phyloP scores from a whole-genome alignment of 2,329 filamentous ascomycete genomes.

The Paramyrothecium roridum region DNA sequence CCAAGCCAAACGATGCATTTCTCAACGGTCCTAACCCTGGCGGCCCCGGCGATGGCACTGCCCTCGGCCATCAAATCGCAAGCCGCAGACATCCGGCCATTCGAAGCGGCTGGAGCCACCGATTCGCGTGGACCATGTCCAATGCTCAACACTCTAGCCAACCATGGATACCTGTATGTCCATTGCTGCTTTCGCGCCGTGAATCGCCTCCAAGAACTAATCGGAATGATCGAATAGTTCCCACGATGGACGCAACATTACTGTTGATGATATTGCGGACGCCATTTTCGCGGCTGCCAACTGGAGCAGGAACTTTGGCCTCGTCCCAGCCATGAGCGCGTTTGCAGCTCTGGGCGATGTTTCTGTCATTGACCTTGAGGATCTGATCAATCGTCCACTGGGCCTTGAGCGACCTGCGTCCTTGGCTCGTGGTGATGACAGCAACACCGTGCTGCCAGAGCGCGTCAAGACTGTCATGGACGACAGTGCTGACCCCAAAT shows the following conservation, averaged over 20 bases:
- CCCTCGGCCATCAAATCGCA: background rate
- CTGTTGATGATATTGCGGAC: background rate
- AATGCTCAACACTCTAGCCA: conserved; percentile 1
- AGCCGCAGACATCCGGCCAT: background rate
- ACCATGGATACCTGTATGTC: conserved; percentile 1
- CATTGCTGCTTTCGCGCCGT: background rate
- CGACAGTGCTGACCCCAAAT: background rate
- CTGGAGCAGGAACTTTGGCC: background rate
- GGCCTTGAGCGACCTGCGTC: background rate
- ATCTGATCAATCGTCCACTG: background rate
- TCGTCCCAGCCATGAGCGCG: background rate
- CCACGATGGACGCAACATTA: background rate
- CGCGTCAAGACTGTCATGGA: background rate
- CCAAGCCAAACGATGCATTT: background rate
- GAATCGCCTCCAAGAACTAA: too few species aligned
- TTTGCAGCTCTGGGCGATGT: background rate
- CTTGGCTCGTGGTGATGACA: background rate
- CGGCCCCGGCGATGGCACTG: background rate
- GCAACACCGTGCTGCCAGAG: background rate
- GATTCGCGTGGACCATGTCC: conserved; percentile 1
- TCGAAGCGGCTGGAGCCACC: background rate
- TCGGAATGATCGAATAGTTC: background rate
- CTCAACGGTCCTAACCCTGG: background rate
- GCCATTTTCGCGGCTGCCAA: background rate
- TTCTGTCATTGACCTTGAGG: background rate